Base-by-base conservation (phyloP, 495 filamentous ascomycete species). In the Platismatia glauca region DNA sequence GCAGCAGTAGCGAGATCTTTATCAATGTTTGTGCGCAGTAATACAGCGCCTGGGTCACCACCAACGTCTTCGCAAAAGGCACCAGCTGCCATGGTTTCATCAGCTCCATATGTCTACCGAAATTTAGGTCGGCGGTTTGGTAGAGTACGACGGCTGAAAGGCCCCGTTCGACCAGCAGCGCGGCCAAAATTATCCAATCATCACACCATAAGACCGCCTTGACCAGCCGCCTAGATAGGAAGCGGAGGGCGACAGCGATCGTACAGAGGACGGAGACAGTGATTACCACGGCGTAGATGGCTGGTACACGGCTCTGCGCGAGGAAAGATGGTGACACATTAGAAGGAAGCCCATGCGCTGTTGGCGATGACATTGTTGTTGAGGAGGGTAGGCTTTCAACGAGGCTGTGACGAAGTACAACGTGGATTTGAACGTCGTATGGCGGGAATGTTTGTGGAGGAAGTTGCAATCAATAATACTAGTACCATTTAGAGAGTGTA, bases 1-100 rank as follows among this genome's bases (percentile, higher is more conserved):
- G 77, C 65, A 76, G 75, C 60, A 79, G 66, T 55, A 79, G 72
- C 27, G 76, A 76, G 46, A 75, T 75, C 57, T 79, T 79, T 67
- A 74, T 75, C 46, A 63, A 64, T 3, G 75, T 74, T 41, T 75
- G 73, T 53, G 76, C 68, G 20, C 73, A 20, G 68, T 77, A 77
- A 66, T 77, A 79, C 52, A 74, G 73, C 61, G 76, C 73, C 68
- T 79, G 72, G 63, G 76, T 76, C 56, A 74, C 72, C 20, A 79
- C 68, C 70, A 78, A 78, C 60, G 78, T 72, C 77, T 78, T 33
- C n/a, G 37, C 22, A 18, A 37, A 57, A 38, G 27, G 24, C n/a
- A 27, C 12, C 20, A 57, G 20, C n/a, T 15, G 39, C 27, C 50
- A 52, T 71, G 73, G 74, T 71, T 79, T 78, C 57, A 63, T 72